These are phyloP conservation scores for Syzygium oleosum DNA, from an alignment of 345 rosid genomes.

Conservation along the genomic window DNA sequence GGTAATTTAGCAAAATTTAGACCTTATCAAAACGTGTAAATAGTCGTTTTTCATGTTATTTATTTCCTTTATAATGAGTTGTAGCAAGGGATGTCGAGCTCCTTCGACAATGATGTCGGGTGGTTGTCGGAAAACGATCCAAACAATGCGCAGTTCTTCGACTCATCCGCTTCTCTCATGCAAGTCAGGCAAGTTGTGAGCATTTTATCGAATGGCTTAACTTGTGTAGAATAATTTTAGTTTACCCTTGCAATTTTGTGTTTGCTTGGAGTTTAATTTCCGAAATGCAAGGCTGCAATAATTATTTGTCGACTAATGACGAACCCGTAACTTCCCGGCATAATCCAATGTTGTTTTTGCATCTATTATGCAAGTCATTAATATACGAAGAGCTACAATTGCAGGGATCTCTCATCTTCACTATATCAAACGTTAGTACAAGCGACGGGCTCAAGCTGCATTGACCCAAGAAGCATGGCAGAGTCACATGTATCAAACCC, in stretches of 20 bases:
- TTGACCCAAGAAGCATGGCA: conserved; percentile 10
- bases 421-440: conserved; percentile 23
- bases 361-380: not conserved
- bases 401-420: conserved; percentile 17
- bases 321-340: not conserved
- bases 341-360: not conserved
- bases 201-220: not conserved
- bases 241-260: accelerated
- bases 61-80: not conserved
- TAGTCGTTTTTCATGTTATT: not conserved
- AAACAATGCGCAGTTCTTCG: conserved; percentile 23
- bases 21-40: not conserved
- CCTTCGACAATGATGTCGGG: conserved; percentile 40
- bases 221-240: not conserved
- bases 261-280: not conserved
- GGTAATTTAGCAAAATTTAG: conserved; percentile 1
- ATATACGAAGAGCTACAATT: not conserved
- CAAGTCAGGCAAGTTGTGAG: conserved; percentile 13
- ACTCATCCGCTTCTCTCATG: conserved; percentile 17
- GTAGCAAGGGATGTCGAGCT: conserved; percentile 26
- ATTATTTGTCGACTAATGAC: not conserved
- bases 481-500: conserved; percentile 36
- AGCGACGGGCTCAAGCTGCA: conserved; percentile 17
- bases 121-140: conserved; percentile 36
- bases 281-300: not conserved